Evolutionary conservation across 1,139 yeast genomes (phyloP).

Genomic region (Geotrichum carabidarum): DNA sequence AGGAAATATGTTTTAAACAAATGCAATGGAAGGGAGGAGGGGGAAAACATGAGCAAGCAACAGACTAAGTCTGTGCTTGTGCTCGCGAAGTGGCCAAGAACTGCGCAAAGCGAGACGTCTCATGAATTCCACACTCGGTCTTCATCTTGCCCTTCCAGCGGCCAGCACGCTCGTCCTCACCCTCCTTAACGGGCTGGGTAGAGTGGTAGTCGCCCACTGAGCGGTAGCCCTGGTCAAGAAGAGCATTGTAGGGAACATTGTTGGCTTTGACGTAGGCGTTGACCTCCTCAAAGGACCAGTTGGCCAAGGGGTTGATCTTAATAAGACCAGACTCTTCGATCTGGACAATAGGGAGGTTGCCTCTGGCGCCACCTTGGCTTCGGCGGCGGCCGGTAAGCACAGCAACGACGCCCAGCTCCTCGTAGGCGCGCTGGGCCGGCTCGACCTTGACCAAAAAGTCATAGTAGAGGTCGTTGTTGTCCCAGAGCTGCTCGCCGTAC

Average conservation of each 20-base stretch:
- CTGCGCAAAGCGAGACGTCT: slow-evolving; percentile 64
- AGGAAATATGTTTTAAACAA: too few species aligned
- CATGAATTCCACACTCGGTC: slow-evolving; percentile 95
- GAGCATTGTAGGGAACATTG: slow-evolving; percentile 77
- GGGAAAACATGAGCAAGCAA: neutral
- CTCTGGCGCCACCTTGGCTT: slow-evolving; percentile 84
- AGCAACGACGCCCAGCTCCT: slow-evolving; percentile 63
- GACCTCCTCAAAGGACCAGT: slow-evolving; percentile 76
- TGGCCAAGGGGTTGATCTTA: slow-evolving; percentile 84
- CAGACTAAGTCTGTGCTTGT: slow-evolving; percentile 7
- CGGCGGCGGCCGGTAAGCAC: slow-evolving; percentile 90
- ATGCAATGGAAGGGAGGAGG: neutral
- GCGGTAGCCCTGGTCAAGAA: slow-evolving; percentile 81
- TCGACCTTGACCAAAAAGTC: slow-evolving; percentile 90
- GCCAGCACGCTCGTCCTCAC: slow-evolving; percentile 93
- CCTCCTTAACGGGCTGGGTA: slow-evolving; percentile 81
- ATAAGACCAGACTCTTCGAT: slow-evolving; percentile 64
- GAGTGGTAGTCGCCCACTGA: slow-evolving; percentile 96
- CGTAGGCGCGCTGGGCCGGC: slow-evolving; percentile 83
- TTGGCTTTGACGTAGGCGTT: slow-evolving; percentile 61
- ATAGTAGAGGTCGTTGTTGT: slow-evolving; percentile 69
- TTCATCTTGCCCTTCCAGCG: slow-evolving; percentile 92
- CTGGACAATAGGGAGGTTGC: slow-evolving; percentile 70
- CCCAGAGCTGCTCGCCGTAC: slow-evolving; percentile 82
- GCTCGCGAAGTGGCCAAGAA: slow-evolving; percentile 36